Evolutionary conservation across 1,139 yeast genomes (phyloP), one percentile per base, ranked within the genome.

Genomic region (Yamadazyma oceani): DNA sequence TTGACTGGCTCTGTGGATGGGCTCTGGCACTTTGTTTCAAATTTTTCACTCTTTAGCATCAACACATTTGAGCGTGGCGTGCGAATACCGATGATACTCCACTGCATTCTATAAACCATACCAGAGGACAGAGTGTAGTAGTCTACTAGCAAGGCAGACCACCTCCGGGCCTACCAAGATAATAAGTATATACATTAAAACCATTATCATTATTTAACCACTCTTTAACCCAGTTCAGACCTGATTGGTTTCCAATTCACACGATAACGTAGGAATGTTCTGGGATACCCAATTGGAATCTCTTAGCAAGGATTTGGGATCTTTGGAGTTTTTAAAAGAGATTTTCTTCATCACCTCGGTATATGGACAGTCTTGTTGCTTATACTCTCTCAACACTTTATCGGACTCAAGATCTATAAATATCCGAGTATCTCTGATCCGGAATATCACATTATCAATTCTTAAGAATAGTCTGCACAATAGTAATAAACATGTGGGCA

Each of bases 361-460:
- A 61, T 87, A 89, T 3, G 72, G 66, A 28, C 73, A 80, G 57
- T 90, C 95, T 54, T 81, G 87, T 46, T 73, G 78, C 55, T 82
- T 83, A 60, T 82, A 82, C 61, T 92, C 97, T 45, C 96, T 66
- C 21, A 90, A 66, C 1, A 92, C 75, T 44, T 66, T 49, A 48
- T 78, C 73, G 2, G 80, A 74, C 27, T 73, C 80, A 51, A 92
- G 84, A 54, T 92, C 97, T 17, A 92, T 72, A 56, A 75, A 90
- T 0, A 90, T 64, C 40, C 99, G 70, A 0, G 95, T 85, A 55
- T 92, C 98, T 43, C 92, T 71, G 7, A 92, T 74, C 46, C 96
- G 68, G 57, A 90, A 80, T 16, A 88, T 65, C 9, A 92, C 98
- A 49, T 86, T 84, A 60, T 92, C 99, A 4, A 92, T 94, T 34